Evolutionary conservation across 1,139 yeast genomes (phyloP).

Genomic region (Blastobotrys aristatus): DNA sequence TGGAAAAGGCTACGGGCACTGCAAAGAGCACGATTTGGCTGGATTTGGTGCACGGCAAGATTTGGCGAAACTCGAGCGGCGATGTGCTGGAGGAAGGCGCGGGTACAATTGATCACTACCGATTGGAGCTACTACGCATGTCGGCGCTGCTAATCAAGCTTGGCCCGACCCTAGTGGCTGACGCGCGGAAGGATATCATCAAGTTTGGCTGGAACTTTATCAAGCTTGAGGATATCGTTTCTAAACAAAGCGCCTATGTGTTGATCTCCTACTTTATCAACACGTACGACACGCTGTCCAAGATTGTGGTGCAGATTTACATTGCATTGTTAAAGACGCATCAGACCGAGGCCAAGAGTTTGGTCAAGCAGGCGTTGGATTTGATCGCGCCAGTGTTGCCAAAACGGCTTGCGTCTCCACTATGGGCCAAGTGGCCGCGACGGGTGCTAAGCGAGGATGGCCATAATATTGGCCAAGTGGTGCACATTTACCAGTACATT

Average conservation of each 20-base stretch:
- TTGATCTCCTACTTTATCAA: slow-evolving; percentile 83
- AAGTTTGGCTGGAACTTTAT: slow-evolving; percentile 94
- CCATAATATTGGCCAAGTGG: slow-evolving; percentile 72
- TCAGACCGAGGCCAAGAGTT: slow-evolving; percentile 75
- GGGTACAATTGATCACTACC: slow-evolving; percentile 67
- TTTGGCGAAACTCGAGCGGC: slow-evolving; percentile 68
- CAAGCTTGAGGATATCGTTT: slow-evolving; percentile 79
- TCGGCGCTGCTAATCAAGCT: slow-evolving; percentile 72
- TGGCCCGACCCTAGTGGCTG: slow-evolving; percentile 56
- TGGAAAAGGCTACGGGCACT: slow-evolving; percentile 34
- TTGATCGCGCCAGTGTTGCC: slow-evolving; percentile 86
- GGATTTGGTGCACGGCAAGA: slow-evolving; percentile 49
- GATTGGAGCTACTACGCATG: slow-evolving; percentile 75
- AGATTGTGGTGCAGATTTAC: slow-evolving; percentile 86
- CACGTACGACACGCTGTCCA: slow-evolving; percentile 83
- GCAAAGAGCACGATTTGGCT: slow-evolving; percentile 50
- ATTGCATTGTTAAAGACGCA: slow-evolving; percentile 83
- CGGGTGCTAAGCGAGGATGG: slow-evolving; percentile 90
- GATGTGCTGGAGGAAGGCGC: slow-evolving; percentile 48
- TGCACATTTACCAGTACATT: slow-evolving; percentile 85
- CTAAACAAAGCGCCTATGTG: slow-evolving; percentile 91
- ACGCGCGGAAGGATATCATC: slow-evolving; percentile 78
- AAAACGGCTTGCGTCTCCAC: slow-evolving; percentile 57
- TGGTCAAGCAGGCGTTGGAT: slow-evolving; percentile 86
- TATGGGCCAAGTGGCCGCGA: slow-evolving; percentile 96